Evolutionary conservation across 495 filamentous ascomycete genomes (phyloP), one percentile per base, ranked within the genome.

Genomic region (Friedmanniomyces endolithicus): DNA sequence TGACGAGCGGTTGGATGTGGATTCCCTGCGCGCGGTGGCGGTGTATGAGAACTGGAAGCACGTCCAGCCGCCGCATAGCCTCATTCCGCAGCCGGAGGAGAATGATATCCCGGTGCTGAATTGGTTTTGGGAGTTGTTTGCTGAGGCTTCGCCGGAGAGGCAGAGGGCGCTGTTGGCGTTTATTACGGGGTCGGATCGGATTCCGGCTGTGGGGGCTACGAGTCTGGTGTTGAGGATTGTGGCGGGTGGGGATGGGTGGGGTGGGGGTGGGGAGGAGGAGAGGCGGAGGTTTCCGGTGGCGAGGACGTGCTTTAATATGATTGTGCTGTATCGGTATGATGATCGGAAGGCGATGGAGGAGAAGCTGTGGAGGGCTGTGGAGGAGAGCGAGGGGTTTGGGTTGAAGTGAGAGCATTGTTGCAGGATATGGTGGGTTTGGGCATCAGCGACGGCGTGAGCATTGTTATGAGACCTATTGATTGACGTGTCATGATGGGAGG

Each of bases 81-180:
- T 34, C 0, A 39, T 55, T 1, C 58, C 69, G 66, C 40, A 54
- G 29, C 71, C 76, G 14, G 67, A 65, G 1, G 81, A 84, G 40
- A 74, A 71, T 2, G 80, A 31, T 9, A 31, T 87, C 47, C 78
- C 80, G 17, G 81, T 82, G 14, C 72, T 95, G 11, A 68, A 70
- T 44, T 96, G 90, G 90, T 95, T 96, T 71, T 96, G 90, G 90
- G 75, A 84, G 40, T 78, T 83, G 52, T 94, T 94, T 56, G 78
- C 80, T 61, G 68, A 67, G 23, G 80, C 86, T 2, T 69, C 69
- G 4, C 80, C 86, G 0, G 70, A 71, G 44, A 78, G 82, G 34
- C 90, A 95, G 70, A 74, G 90, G 20, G 83, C 83, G 69, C 67
- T 96, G 43, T 67, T 96, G 22, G 81, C 82, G 16, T 96, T 96